phyloP scores from a whole-genome alignment of 2,329 filamentous ascomycete species.

The Talaromyces sp. region DNA sequence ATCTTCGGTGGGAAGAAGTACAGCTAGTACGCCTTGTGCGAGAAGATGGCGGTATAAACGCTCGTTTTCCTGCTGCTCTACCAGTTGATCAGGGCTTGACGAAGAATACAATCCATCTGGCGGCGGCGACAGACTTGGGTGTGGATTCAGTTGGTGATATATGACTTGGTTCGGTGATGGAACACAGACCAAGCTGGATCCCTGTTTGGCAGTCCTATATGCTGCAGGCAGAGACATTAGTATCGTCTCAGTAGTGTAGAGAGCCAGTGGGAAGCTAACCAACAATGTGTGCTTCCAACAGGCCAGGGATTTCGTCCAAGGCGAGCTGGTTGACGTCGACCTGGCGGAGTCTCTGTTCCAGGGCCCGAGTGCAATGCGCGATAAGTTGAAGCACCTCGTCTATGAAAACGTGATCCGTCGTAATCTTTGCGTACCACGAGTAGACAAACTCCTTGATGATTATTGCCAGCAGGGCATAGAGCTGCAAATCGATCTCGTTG shows the following conservation, averaged over 20 bases:
- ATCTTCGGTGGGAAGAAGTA: constrained; percentile 88
- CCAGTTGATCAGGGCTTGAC: constrained; percentile 45
- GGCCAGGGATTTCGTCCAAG: constrained; percentile 78
- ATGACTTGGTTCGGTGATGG: constrained; percentile 59
- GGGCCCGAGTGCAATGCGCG: constrained; percentile 79
- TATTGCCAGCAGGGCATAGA: constrained; percentile 88
- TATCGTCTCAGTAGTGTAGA: constrained; percentile 1
- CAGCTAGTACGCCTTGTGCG: constrained; percentile 72
- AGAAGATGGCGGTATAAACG: constrained; percentile 78
- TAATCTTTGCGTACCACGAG: constrained; percentile 90
- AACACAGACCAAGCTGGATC: constrained; percentile 55
- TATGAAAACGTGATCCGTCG: constrained; percentile 80
- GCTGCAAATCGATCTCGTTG: constrained; percentile 85
- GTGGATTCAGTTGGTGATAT: constrained; percentile 78
- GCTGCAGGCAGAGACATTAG: constrained; percentile 46
- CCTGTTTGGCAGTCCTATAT: constrained; percentile 63
- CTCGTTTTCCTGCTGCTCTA: constrained; percentile 70
- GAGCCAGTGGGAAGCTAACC: constrained; percentile 48
- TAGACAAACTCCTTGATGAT: constrained; percentile 86
- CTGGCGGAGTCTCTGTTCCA: constrained; percentile 79
- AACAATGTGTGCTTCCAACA: constrained; percentile 73
- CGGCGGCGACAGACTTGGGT: constrained; percentile 74
- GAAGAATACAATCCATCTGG: constrained; percentile 43
- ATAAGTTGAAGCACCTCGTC: constrained; percentile 85
- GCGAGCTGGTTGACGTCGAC: constrained; percentile 78